Base-by-base conservation (phyloP, 1,284 basidiomycete species). In the Meira nashicola region DNA sequence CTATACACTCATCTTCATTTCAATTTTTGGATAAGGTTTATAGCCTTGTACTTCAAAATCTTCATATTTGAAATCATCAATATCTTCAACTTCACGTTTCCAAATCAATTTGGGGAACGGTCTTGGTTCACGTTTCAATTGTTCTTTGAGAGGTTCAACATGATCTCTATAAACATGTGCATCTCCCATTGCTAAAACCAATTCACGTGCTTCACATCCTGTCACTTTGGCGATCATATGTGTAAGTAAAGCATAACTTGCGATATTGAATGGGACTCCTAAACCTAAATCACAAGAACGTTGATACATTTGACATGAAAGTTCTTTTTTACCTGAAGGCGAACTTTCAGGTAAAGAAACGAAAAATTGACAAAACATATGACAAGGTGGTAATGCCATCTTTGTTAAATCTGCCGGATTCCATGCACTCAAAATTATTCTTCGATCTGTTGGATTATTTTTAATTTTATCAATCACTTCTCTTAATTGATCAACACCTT, bases 351-450 rank as follows among this genome's bases (percentile, higher is more conserved):
- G 87, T 37, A 93, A 85, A 69, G 90, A 88, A 39, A 98, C 94
- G 82, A 91, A 97, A 84, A 98, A 98, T 77, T 98, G 94, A 81
- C 92, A 95, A 79, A 98, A 88, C 86, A 97, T 89, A 81, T 98
- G 95, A 79, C 94, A 98, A 0, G 94, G 94, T 0, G 94, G 95
- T 0, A 98, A 85, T 0, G 95, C 95, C 94, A 98, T 98, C 48
- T 86, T 82, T 0, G 86, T 84, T 33, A 98, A 88, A 80, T 95
- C 94, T 76, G 87, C 89, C 0, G 94, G 94, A 74, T 98, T 98
- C 94, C 94, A 98, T 21, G 95, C 94, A 71, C 87, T 90, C 58
- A 98, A 80, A 55, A 98, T 89, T 68, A 98, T 98, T n/a, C 95
- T 83, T 17, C 95, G 83, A 80, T 98, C 94, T 0, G 90, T 96